A percentile compares a stretch with the other conserved stretches of the same genome.
Conservation (phyloP, 164 flowering plant genomes). For the Echeveria elegans region DNA sequence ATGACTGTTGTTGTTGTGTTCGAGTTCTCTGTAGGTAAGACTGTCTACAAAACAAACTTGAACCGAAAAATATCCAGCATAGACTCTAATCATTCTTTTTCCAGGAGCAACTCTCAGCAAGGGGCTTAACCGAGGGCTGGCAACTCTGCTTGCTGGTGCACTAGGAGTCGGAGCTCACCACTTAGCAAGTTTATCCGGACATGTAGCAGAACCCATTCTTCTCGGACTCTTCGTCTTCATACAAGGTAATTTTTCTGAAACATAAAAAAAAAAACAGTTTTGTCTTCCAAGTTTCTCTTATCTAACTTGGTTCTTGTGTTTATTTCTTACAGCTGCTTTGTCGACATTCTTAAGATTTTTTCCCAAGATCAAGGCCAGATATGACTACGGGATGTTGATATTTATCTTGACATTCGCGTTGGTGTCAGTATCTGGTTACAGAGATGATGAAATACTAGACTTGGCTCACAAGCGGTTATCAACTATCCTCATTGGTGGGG, state of each 20-base stretch:
- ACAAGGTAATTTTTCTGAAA: conserved; percentile 3
- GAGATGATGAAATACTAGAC: conserved; percentile 16
- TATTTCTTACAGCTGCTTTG: neutral
- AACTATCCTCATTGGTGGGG: conserved; percentile 6
- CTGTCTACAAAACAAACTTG: neutral
- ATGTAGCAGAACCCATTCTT: conserved; percentile 4
- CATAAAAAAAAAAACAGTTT: neutral
- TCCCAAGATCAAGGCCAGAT: conserved; percentile 9
- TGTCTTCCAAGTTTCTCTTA: neutral
- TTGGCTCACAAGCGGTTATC: conserved; percentile 6
- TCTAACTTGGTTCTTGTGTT: neutral
- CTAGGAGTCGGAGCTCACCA: conserved; percentile 6
- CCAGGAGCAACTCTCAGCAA: conserved; percentile 8
- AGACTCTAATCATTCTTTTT: neutral
- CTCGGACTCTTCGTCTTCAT: conserved; percentile 6
- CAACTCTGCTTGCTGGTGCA: conserved; percentile 5
- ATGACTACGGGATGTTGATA: conserved; percentile 9
- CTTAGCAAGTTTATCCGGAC: conserved; percentile 2
- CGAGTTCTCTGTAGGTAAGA: conserved; percentile 6
- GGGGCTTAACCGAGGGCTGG: conserved; percentile 5
- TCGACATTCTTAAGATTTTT: conserved; percentile 8
- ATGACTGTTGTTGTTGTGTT: conserved; percentile 9
- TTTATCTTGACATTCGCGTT: conserved; percentile 9
- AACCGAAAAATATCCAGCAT: neutral
- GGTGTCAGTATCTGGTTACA: conserved; percentile 8